Percentiles rank a stretch among this genome's conserved stretches.
Evolutionary conservation across 2,329 filamentous ascomycete genomes (phyloP).

Genomic region (Trichoderma sp.): DNA sequence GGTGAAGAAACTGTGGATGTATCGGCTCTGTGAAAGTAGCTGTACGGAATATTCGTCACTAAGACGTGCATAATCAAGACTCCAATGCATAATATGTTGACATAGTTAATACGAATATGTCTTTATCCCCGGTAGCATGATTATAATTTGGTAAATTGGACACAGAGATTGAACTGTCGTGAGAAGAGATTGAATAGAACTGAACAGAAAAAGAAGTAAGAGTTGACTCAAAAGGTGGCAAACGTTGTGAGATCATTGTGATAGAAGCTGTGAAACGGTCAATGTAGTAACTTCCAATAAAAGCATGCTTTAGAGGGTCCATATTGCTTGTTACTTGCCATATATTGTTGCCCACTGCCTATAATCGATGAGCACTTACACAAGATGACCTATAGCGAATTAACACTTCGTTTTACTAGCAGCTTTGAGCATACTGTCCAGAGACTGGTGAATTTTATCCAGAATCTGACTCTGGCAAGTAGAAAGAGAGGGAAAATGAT

Average conservation of each 20-base stretch:
- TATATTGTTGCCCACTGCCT: not conserved
- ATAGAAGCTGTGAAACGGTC: not conserved
- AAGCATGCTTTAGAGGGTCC: not conserved
- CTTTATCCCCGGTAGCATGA: not conserved
- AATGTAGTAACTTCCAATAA: accelerated
- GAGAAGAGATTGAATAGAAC: not conserved
- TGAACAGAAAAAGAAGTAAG: not conserved
- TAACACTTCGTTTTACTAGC: not conserved
- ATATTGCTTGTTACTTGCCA: not conserved
- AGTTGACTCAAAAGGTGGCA: not conserved
- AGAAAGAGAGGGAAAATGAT: too few relatives aligned
- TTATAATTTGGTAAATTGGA: not conserved
- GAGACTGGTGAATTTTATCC: not conserved
- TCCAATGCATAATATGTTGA: not conserved
- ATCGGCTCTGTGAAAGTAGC: not conserved
- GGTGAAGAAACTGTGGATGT: not conserved
- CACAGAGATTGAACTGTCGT: not conserved
- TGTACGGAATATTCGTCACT: not conserved
- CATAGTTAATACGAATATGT: not conserved
- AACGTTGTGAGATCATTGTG: not conserved
- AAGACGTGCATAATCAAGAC: not conserved
- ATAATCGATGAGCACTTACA: not conserved
- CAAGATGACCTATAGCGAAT: accelerated
- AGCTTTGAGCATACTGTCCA: too few relatives aligned
- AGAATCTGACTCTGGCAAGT: too few relatives aligned